Evolutionary conservation across 2,329 filamentous ascomycete genomes (phyloP), one percentile per base, ranked within the genome.

Genomic region (Fusarium chlamydosporum): DNA sequence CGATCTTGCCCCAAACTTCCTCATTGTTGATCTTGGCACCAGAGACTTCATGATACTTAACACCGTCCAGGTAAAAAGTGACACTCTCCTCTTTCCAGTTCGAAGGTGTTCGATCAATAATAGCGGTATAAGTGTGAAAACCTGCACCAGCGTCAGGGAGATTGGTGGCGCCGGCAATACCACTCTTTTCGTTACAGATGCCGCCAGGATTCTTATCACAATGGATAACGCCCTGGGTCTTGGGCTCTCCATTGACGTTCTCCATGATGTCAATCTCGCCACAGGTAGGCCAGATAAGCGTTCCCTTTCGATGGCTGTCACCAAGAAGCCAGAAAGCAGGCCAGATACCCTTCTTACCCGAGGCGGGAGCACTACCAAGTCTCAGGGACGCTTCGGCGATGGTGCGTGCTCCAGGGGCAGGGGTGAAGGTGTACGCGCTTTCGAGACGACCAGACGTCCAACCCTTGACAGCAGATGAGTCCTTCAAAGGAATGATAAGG

Each of bases 391-490:
- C 79, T 72, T 86, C 82, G 47, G 79, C 77, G 26, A 82, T 67
- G 15, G 83, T 84, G 38, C 72, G 63, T 29, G 74, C 72, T 12
- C 80, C 81, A 0, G 79, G 73, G 2, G 72, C 26, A 0, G 84
- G 82, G 0, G 80, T 83, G 72, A 83, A 84, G 12, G 79, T 78
- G 65, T 82, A 81, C 48, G 74, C 79, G 67, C 79, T 80, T 76
- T 86, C 84, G 65, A 86, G 74, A n/a, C 84, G 81, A 8, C 80
- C 83, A 1, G 83, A 85, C 0, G 83, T 85, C 84, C 84, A 86
- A 16, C 76, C 71, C 7, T 76, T 77, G 6, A 64, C 61, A 41
- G 72, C 61, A 8, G 61, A 61, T 0, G 35, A 7, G 43, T 81
- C 77, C n/a, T 75, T 73, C 72, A 78, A 79, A 2, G 84, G 84